phyloP scores from a whole-genome alignment of 2,329 filamentous ascomycete species.

The Colletotrichum australisinense region DNA sequence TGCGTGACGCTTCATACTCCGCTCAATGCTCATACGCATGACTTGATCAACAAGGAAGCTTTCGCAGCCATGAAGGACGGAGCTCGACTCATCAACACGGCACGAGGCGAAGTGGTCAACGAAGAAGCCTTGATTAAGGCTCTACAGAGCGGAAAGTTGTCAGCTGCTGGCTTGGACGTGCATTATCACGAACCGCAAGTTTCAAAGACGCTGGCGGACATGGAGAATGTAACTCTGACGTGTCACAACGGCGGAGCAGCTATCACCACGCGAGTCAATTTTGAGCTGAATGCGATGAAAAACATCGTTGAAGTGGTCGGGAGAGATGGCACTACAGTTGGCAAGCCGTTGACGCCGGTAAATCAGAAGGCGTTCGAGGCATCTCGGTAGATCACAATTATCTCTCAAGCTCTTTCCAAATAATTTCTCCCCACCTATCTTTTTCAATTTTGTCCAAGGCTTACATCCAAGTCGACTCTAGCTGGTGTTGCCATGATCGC shows the following conservation, averaged over 20 bases:
- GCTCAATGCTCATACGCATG: constrained; percentile 41
- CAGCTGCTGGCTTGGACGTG: constrained; percentile 63
- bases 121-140: constrained; percentile 60
- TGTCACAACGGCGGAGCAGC: constrained; percentile 51
- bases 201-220: constrained; percentile 46
- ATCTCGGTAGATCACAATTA: neutral
- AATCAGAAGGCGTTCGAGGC: constrained; percentile 12
- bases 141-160: constrained; percentile 56
- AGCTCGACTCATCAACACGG: constrained; percentile 62
- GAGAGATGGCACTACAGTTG: constrained; percentile 34
- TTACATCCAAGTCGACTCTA: neutral
- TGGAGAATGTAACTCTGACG: constrained; percentile 53
- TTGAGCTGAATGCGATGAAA: constrained; percentile 51
- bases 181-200: constrained; percentile 65
- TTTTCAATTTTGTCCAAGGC: neutral
- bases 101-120: constrained; percentile 62
- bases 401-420: neutral
- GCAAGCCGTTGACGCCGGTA: constrained; percentile 38
- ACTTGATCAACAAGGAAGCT: constrained; percentile 43
- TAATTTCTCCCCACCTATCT: neutral
- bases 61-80: constrained; percentile 60
- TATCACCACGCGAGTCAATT: constrained; percentile 52
- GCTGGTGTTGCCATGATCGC: neutral
- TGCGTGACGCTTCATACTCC: constrained; percentile 49
- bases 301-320: constrained; percentile 46